These are phyloP conservation scores for Penicillium cosmopolitanum DNA, from an alignment of 495 filamentous ascomycete genomes.

Conservation along the genomic window DNA sequence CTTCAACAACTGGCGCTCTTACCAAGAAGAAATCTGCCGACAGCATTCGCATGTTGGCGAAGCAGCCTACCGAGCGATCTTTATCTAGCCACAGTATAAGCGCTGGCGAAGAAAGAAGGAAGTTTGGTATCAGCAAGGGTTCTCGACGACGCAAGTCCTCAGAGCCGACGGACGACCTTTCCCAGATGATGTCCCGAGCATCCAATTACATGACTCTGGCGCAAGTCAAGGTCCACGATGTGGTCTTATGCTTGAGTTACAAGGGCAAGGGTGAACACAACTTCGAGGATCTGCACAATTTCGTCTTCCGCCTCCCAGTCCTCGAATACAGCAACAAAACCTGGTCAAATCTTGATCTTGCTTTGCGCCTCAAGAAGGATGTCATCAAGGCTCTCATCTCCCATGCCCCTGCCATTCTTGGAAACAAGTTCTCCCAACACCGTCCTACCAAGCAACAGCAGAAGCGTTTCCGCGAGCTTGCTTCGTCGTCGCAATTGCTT, in stretches of 20 bases:
- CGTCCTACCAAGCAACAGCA: slow-evolving; percentile 77
- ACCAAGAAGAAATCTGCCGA: slow-evolving; percentile 70
- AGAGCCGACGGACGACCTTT: slow-evolving; percentile 82
- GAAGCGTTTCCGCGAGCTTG: slow-evolving; percentile 78
- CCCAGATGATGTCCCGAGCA: slow-evolving; percentile 94
- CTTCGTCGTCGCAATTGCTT: slow-evolving; percentile 55
- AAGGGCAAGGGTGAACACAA: slow-evolving; percentile 96
- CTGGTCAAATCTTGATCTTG: slow-evolving; percentile 97
- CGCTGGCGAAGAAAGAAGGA: slow-evolving; percentile 60
- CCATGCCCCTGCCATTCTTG: slow-evolving; percentile 93
- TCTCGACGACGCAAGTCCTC: slow-evolving; percentile 54
- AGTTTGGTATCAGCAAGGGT: slow-evolving; percentile 56
- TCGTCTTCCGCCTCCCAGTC: slow-evolving; percentile 93
- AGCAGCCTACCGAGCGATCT: slow-evolving; percentile 52
- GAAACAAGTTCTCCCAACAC: slow-evolving; percentile 93
- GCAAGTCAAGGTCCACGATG: slow-evolving; percentile 91
- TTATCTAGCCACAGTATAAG: slow-evolving; percentile 52
- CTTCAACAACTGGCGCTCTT: slow-evolving; percentile 37
- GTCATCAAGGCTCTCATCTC: slow-evolving; percentile 93
- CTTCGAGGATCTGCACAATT: slow-evolving; percentile 92
- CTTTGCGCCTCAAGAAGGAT: slow-evolving; percentile 87
- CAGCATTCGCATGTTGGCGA: slow-evolving; percentile 58
- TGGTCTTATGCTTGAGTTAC: slow-evolving; percentile 94
- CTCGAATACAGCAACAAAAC: slow-evolving; percentile 98
- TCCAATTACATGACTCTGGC: slow-evolving; percentile 97